phyloP scores from a whole-genome alignment of 228 moss, liverwort and hornwort species.

The Sphagnum magellanicum region DNA sequence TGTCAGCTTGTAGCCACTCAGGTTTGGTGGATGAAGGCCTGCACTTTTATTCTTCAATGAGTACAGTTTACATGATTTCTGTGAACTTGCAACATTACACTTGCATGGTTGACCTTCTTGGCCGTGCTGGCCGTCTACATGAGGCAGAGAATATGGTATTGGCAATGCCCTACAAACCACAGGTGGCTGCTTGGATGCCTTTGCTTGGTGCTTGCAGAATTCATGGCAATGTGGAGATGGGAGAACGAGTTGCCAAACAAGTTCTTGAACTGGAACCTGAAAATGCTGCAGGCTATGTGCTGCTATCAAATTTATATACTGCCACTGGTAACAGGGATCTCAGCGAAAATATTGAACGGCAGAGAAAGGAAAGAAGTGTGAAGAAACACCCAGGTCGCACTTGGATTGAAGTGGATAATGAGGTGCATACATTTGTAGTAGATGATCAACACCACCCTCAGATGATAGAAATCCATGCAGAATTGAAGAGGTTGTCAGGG shows the following conservation, averaged over 20 bases:
- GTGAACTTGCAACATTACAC: constrained; percentile 38
- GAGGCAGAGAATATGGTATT: constrained; percentile 4
- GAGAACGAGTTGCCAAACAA: constrained; percentile 2
- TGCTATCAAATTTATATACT: constrained; percentile 8
- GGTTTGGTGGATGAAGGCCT: constrained; percentile 30
- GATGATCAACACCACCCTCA: constrained; percentile 6
- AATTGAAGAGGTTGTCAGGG: neutral
- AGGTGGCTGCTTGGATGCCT: constrained; percentile 1
- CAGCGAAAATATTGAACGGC: constrained; percentile 1
- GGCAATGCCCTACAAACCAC: constrained; percentile 5
- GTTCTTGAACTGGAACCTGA: neutral
- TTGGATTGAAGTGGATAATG: constrained; percentile 8
- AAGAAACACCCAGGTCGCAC: constrained; percentile 6
- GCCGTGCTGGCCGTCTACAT: constrained; percentile 3
- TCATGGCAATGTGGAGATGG: constrained; percentile 6
- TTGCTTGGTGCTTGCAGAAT: constrained; percentile 8
- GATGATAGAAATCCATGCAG: constrained; percentile 1
- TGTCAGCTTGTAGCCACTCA: constrained; percentile 51
- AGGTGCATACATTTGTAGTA: constrained; percentile 4
- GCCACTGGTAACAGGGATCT: constrained; percentile 2
- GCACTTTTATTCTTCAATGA: constrained; percentile 18
- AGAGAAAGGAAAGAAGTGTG: constrained; percentile 6
- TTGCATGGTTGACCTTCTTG: constrained; percentile 20
- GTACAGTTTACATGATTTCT: constrained; percentile 13
- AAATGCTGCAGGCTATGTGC: constrained; percentile 7